Evolutionary conservation across 1,284 basidiomycete genomes (phyloP), one percentile per base, ranked within the genome.

Genomic region (Cryptococcus jaspeensis): DNA sequence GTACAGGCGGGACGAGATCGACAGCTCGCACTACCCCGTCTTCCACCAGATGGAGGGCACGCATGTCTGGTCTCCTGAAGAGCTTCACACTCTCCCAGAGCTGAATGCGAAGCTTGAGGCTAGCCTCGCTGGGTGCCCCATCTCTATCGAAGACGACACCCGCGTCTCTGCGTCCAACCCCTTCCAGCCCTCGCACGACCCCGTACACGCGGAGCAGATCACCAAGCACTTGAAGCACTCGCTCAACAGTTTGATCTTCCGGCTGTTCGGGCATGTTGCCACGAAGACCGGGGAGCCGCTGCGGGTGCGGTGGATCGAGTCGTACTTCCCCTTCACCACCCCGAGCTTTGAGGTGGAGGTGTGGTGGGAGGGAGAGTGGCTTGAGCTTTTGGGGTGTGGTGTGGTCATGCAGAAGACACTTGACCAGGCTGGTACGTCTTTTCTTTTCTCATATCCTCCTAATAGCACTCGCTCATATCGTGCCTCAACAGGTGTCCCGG

Each of bases 41-140:
- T 99, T 99, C 76, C 96, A 99, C 78, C 96, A 99, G 79, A 92
- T 97, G 81, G 96, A 99, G 76, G 96, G 95, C 35, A 92, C 94
- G 20, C 82, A 86, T 43, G 85, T 97, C 50, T 93, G 53, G 80
- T 83, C 63, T 61, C 80, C 76, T 2, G 12, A 43, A 2, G 63
- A 71, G 15, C 88, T 82, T 55, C 57, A 65, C 16, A 70, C 75
- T 16, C 71, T 84, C 0, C 69, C 70, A 5, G 63, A 71, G 22
- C 74, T 81, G 50, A 82, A 91, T 65, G 83, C 78, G 38, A 79
- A 80, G 41, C 82, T 97, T 23, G 80, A 82, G 40, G 76, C 77
- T 2, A 77, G 85, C 56, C 82, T 96, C 61, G 82, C 83, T 15
- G 76, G 78, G 18, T 85, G 87, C 55, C 87, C 88, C 62, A 88